A percentile compares a stretch with the other conserved stretches of the same genome.
These are phyloP conservation scores for Ulota crispa DNA, from an alignment of 225 moss, liverwort and hornwort genomes.

Conservation along the genomic window DNA sequence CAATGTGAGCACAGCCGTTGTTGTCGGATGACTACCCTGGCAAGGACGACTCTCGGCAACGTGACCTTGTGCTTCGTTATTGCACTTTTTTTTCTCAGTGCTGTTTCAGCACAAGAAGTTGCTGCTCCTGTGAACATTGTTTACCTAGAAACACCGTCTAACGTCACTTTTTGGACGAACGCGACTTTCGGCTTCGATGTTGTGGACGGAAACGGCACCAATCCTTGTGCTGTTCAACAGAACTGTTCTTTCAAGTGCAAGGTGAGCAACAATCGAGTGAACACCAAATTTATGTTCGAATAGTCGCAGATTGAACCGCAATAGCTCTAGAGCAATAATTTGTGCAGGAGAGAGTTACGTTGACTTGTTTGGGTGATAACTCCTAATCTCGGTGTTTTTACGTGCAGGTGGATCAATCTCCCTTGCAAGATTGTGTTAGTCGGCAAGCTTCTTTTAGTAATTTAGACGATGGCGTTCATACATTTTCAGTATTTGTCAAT, in stretches of 20 bases:
- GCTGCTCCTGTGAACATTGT: slow-evolving; percentile 22
- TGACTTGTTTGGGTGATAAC: background rate
- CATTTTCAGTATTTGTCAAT: slow-evolving; percentile 39
- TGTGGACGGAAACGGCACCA: slow-evolving; percentile 29
- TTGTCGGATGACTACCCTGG: slow-evolving; percentile 10
- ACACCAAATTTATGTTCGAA: background rate
- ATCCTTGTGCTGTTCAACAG: slow-evolving; percentile 33
- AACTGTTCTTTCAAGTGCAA: slow-evolving; percentile 42
- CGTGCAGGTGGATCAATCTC: slow-evolving; percentile 45
- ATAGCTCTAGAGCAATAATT: background rate
- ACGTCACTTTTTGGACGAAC: slow-evolving; percentile 23
- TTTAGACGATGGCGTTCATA: slow-evolving; percentile 37
- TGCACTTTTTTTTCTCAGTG: slow-evolving; percentile 22
- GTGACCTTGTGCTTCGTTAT: slow-evolving; percentile 24
- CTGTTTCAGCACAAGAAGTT: slow-evolving; percentile 11
- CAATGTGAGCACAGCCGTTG: slow-evolving; percentile 4
- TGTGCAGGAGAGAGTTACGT: background rate
- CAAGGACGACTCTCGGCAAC: background rate
- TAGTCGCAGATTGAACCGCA: background rate
- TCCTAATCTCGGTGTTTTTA: background rate
- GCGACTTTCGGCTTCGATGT: slow-evolving; percentile 40
- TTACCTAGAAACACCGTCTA: slow-evolving; percentile 29
- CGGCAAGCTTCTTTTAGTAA: slow-evolving; percentile 16
- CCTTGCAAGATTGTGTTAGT: slow-evolving; percentile 25
- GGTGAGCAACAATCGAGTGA: slow-evolving; percentile 14